phyloP scores from a whole-genome alignment of 495 filamentous ascomycete species.

The Penicillium salamii region DNA sequence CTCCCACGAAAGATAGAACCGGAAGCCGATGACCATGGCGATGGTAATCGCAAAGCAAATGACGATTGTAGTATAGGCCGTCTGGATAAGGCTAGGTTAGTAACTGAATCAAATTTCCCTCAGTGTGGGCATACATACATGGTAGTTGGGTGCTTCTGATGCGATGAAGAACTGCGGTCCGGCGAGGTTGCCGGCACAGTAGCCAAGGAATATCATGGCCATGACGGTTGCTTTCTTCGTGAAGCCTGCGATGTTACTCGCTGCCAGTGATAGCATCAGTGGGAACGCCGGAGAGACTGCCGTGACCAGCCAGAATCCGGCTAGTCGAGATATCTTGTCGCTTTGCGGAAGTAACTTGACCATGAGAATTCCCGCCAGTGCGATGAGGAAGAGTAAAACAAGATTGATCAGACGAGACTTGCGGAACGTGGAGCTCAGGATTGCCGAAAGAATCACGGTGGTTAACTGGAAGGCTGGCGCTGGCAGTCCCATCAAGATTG shows the following conservation, averaged over 20 bases:
- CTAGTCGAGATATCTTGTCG: constrained; percentile 11
- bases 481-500: constrained; percentile 21
- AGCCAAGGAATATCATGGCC: constrained; percentile 20
- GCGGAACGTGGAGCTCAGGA: constrained; percentile 11
- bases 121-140: constrained; percentile 1
- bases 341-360: constrained; percentile 10
- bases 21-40: constrained; percentile 1
- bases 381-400: constrained; percentile 6
- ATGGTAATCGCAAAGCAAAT: constrained; percentile 13
- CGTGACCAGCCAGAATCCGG: constrained; percentile 15
- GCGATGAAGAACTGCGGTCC: constrained; percentile 22
- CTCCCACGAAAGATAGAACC: constrained; percentile 8
- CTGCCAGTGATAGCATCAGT: constrained; percentile 16
- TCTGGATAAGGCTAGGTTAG: constrained; percentile 1
- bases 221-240: constrained; percentile 21
- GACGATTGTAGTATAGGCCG: constrained; percentile 17
- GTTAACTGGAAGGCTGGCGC: constrained; percentile 11
- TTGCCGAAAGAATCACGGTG: constrained; percentile 8
- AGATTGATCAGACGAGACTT: constrained; percentile 12
- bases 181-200: constrained; percentile 21
- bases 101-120: background rate
- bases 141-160: constrained; percentile 17
- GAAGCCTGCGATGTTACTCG: constrained; percentile 31
- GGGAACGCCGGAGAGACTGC: constrained; percentile 15
- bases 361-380: constrained; percentile 17